Evolutionary conservation across 805 yeast species (phyloP), one percentile per base, ranked within the genome.

Genomic region (Saccharomycopsis amapae): DNA sequence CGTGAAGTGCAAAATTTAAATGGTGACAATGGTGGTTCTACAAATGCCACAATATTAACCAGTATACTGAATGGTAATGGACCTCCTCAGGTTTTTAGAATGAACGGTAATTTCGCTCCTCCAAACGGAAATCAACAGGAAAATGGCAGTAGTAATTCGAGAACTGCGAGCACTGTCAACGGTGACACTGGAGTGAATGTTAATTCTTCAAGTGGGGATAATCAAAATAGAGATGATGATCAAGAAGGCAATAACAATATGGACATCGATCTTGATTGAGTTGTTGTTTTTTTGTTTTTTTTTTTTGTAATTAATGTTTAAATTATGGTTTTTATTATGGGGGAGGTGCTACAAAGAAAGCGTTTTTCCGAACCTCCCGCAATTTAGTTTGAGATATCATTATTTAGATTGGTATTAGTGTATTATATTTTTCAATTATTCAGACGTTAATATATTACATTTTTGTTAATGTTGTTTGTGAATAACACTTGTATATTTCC

Each of bases 1-100:
- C 23, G 42, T 18, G 39, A 44, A 19, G 12, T 38, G 6, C 22
- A n/a, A 19, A 44, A 44, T 19, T 38, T 44, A n/a, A 12, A 13
- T 10, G 18, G 5, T 9, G 39, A 19, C 6, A 40, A 34, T 33
- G 24, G 20, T 13, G 28, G 30, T 32, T 23, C 9, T 13, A 31
- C 31, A 5, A 32, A 32, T 12, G 36, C 44, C 5, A 40, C 38
- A 10, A 22, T 40, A 5, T 31, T 40, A 6, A 40, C 44, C 5
- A 23, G 31, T 4, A 22, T 40, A 5, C 38, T 5, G 18, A 18
- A 32, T 17, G 44, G 44, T 9, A 15, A 40, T 31, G 37, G 30
- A 5, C 35, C 33, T 15, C 44, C 37, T 5, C 37, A 22, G 17
- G 17, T 31, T 30, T 40, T 28, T 23, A 35, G 23, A 15, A 35